phyloP scores from a whole-genome alignment of 768 basidiomycete genomes.

The Galerina sulciceps region DNA sequence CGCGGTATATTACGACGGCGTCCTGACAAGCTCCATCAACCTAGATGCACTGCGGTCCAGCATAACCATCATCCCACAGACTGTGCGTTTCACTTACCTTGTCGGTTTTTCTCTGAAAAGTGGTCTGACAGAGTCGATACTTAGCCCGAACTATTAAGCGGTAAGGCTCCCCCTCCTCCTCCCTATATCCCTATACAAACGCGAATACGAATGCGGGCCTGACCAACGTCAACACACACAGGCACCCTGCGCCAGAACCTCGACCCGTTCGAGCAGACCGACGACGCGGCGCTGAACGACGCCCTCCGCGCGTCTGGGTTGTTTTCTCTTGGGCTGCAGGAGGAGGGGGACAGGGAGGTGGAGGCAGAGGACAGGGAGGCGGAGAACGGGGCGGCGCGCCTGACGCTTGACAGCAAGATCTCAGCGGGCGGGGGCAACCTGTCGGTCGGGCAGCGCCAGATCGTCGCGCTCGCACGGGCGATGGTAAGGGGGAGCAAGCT shows the following conservation, averaged over 20 bases:
- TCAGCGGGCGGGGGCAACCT: constrained; percentile 68
- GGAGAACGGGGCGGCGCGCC: constrained; percentile 49
- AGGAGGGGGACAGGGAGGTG: constrained; percentile 48
- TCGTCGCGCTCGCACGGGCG: constrained; percentile 68
- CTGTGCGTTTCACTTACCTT: constrained; percentile 34
- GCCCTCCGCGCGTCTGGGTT: constrained; percentile 45
- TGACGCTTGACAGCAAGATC: constrained; percentile 48
- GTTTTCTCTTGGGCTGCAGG: constrained; percentile 28
- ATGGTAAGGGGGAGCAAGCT: constrained; percentile 61
- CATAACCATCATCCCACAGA: constrained; percentile 65
- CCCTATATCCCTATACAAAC: background rate
- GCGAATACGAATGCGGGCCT: background rate
- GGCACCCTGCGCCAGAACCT: constrained; percentile 64
- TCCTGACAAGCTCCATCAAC: constrained; percentile 51
- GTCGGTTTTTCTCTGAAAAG: background rate
- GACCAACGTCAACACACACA: constrained; percentile 19
- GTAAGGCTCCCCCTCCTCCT: background rate
- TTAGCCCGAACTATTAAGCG: constrained; percentile 20
- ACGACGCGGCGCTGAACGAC: constrained; percentile 47
- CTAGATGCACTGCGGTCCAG: constrained; percentile 58
- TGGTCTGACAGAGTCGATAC: background rate
- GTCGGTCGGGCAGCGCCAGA: constrained; percentile 76
- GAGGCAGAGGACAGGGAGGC: too few relatives aligned
- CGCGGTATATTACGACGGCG: constrained; percentile 58
- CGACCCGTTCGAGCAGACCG: constrained; percentile 63